Evolutionary conservation across 805 yeast species (phyloP).

Genomic region (Pichia manshurica): DNA sequence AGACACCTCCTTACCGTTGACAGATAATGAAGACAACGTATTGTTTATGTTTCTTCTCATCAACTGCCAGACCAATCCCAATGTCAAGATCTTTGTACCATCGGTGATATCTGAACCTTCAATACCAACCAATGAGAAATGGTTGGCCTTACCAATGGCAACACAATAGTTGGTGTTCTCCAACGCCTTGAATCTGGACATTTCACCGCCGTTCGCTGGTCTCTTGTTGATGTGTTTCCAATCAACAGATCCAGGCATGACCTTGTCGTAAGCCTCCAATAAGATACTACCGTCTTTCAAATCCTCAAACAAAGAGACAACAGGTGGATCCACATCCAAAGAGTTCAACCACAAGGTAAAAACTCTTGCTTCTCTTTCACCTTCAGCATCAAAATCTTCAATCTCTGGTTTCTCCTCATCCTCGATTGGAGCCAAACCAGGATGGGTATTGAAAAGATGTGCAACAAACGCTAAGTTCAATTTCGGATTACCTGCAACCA

Average conservation of each 20-base stretch:
- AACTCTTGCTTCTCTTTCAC: constrained; percentile 98
- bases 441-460: constrained; percentile 91
- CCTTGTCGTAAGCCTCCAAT: constrained; percentile 92
- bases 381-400: constrained; percentile 98
- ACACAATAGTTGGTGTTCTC: constrained; percentile 99
- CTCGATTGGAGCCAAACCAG: constrained; percentile 93
- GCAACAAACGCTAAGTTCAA: constrained; percentile 97
- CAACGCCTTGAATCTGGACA: constrained; percentile 87
- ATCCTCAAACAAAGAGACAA: constrained; percentile 86
- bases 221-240: constrained; percentile 75
- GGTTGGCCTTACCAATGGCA: constrained; percentile 86
- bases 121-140: constrained; percentile 92
- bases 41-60: constrained; percentile 93
- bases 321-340: constrained; percentile 92
- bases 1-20: constrained; percentile 67
- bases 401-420: constrained; percentile 89
- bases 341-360: constrained; percentile 97
- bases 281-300: constrained; percentile 86
- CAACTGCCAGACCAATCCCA: constrained; percentile 96
- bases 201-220: constrained; percentile 67
- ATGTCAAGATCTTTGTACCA: constrained; percentile 80
- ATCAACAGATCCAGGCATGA: constrained; percentile 87
- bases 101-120: constrained; percentile 97
- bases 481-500: constrained; percentile 94
- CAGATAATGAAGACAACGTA: constrained; percentile 68